Evolutionary conservation across 2,329 filamentous ascomycete genomes (phyloP).

Genomic region (Dactylellina leptospora): DNA sequence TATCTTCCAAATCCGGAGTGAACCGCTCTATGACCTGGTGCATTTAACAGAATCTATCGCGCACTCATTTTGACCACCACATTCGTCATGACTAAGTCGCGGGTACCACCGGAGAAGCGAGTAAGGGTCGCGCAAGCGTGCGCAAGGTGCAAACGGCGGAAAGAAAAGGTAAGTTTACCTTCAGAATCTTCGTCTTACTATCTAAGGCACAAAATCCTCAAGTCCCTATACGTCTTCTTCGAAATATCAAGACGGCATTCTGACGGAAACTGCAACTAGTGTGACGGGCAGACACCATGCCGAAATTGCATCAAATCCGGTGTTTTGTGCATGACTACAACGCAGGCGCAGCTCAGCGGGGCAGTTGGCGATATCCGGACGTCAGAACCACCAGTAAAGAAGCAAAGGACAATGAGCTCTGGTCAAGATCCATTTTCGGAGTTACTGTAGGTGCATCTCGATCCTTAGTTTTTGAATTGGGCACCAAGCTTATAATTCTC

Average conservation of each 20-base stretch:
- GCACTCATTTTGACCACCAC: too few relatives aligned
- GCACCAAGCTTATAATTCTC: background rate
- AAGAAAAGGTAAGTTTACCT: conserved; percentile 39
- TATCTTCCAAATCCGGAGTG: too few relatives aligned
- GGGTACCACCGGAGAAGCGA: conserved; percentile 46
- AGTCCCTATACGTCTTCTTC: background rate
- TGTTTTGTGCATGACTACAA: conserved; percentile 47
- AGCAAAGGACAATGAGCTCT: conserved; percentile 26
- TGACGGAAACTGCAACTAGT: too few relatives aligned
- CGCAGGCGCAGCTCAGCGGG: conserved; percentile 42
- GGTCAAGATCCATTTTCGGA: conserved; percentile 29
- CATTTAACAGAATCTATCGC: too few relatives aligned
- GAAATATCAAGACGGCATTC: too few relatives aligned
- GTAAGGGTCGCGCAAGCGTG: conserved; percentile 47
- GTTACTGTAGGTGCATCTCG: conserved; percentile 18
- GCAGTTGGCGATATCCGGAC: conserved; percentile 36
- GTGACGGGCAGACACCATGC: conserved; percentile 46
- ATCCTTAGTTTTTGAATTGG: background rate
- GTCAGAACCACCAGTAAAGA: conserved; percentile 38
- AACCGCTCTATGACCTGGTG: too few relatives aligned
- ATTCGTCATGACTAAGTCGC: conserved; percentile 34
- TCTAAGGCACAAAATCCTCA: background rate
- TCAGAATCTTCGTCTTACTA: background rate
- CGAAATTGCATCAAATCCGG: conserved; percentile 48
- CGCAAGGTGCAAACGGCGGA: conserved; percentile 47